Percentiles rank a stretch among this genome's conserved stretches.
Evolutionary conservation across 1,139 yeast species (phyloP).

Genomic region (Debaryomyces subglobosus): DNA sequence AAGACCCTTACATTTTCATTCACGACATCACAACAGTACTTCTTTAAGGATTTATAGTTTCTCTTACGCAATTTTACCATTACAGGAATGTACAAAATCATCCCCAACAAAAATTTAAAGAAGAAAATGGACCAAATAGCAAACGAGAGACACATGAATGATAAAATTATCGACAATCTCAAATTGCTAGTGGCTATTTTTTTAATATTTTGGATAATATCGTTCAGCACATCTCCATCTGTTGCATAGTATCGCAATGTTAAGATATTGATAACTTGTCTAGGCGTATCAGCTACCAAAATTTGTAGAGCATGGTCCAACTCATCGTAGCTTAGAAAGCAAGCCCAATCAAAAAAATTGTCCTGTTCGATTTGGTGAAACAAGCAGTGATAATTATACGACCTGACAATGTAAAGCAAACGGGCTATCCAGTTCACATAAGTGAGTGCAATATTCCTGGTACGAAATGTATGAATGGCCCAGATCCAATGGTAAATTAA

Average conservation of each 20-base stretch:
- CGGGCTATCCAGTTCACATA: slow-evolving; percentile 72
- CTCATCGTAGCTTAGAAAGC: slow-evolving; percentile 69
- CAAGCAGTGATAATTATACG: slow-evolving; percentile 71
- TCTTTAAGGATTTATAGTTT: slow-evolving; percentile 49
- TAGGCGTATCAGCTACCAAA: slow-evolving; percentile 80
- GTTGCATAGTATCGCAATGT: slow-evolving; percentile 65
- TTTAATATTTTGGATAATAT: slow-evolving; percentile 56
- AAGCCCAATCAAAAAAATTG: slow-evolving; percentile 65
- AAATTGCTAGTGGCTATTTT: slow-evolving; percentile 62
- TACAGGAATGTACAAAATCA: slow-evolving; percentile 59
- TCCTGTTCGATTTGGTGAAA: slow-evolving; percentile 71
- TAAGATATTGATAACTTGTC: slow-evolving; percentile 81
- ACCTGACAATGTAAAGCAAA: slow-evolving; percentile 54
- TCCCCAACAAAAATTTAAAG: slow-evolving; percentile 58
- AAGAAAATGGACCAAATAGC: slow-evolving; percentile 76
- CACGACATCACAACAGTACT: slow-evolving; percentile 59
- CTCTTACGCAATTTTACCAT: slow-evolving; percentile 46
- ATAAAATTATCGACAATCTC: slow-evolving; percentile 67
- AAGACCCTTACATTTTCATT: slow-evolving; percentile 56
- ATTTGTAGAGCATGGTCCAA: slow-evolving; percentile 66
- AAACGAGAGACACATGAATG: slow-evolving; percentile 77
- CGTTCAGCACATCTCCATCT: slow-evolving; percentile 42
- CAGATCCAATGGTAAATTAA: slow-evolving; percentile 59
- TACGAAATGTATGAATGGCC: slow-evolving; percentile 61
- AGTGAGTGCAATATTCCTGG: slow-evolving; percentile 68